Base-by-base conservation (phyloP, 2,329 filamentous ascomycete species). In the Fusarium ramigenum region DNA sequence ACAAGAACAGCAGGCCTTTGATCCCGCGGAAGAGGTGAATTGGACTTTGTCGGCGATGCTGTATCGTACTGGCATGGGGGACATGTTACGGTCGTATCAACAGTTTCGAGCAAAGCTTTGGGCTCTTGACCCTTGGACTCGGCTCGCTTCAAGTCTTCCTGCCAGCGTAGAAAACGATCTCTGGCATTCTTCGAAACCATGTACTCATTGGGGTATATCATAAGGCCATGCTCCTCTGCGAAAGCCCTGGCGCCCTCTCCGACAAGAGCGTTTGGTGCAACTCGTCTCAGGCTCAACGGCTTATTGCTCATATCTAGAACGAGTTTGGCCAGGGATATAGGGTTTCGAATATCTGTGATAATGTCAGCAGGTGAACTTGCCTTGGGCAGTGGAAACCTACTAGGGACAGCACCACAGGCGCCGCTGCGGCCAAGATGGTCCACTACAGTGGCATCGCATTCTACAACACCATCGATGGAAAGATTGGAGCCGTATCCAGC, bases 401-500 rank as follows among this genome's bases (percentile, higher is more conserved):
- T 93, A 70, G 94, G 89, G 47, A 96, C 94, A 47, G 96, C 96
- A 74, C 96, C 97, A 74, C 94, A 97, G 46, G 95, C 96, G 75
- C 96, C 96, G 80, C 96, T 98, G 73, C 95, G 91, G 46, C 97
- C 96, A 57, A 92, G 85, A 80, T 98, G 93, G 78, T 99, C 95
- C 44, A 99, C 93, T 60, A 99, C 89, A 1, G 94, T 95, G 62
- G 96, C 96, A 85, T 99, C 96, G 76, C 95, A 97, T 81, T 99
- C 96, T 18, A 98, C 96, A 2, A 91, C 89, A 4, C 96, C 96
- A 75, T 98, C 93, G 71, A 97, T 93, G 49, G 94, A 92, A 30
- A 99, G 85, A 78, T 99, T 99, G 83, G 96, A 99, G 52, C 97
- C 96, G 80, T 93, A 98, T 1, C 96, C 96, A 42, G 96, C 93